phyloP scores from a whole-genome alignment of 208 protist species.

The Leishmania major region DNA sequence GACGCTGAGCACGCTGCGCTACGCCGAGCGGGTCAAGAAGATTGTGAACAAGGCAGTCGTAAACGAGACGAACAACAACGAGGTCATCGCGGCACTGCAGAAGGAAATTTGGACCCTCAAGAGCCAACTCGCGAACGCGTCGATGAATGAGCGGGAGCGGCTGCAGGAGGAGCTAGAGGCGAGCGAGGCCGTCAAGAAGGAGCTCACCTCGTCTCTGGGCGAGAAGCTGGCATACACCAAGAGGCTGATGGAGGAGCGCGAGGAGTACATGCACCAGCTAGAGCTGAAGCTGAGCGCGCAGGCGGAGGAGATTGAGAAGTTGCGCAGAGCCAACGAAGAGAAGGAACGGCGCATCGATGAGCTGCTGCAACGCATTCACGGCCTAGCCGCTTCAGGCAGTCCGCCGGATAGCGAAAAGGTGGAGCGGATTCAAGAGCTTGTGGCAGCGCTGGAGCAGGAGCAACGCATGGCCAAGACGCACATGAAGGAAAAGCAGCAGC shows the following conservation, averaged over 20 bases:
- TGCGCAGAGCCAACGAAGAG: constrained; percentile 58
- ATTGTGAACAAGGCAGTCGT: constrained; percentile 89
- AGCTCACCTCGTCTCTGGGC: constrained; percentile 66
- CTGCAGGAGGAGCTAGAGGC: constrained; percentile 68
- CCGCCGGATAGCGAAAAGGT: constrained; percentile 25
- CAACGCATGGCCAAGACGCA: constrained; percentile 40
- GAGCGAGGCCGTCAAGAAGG: constrained; percentile 72
- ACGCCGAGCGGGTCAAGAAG: constrained; percentile 86
- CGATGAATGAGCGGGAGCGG: constrained; percentile 45
- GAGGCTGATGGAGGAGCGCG: constrained; percentile 70
- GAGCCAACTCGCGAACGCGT: constrained; percentile 52
- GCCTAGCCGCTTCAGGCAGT: constrained; percentile 21
- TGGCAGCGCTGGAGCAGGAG: constrained; percentile 67
- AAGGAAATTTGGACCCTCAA: constrained; percentile 68
- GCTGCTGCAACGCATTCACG: constrained; percentile 55
- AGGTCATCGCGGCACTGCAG: constrained; percentile 71
- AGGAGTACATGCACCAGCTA: constrained; percentile 68
- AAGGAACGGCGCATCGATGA: constrained; percentile 72
- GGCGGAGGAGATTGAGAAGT: constrained; percentile 53
- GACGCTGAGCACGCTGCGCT: constrained; percentile 79
- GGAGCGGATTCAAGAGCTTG: constrained; percentile 58
- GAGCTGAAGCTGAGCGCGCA: constrained; percentile 57
- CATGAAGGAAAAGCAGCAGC: constrained; percentile 27
- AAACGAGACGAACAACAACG: constrained; percentile 89
- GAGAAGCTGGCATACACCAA: constrained; percentile 73